Evolutionary conservation across 148 eudicot genomes (phyloP).

Genomic region (Amaranthus cruentus): DNA sequence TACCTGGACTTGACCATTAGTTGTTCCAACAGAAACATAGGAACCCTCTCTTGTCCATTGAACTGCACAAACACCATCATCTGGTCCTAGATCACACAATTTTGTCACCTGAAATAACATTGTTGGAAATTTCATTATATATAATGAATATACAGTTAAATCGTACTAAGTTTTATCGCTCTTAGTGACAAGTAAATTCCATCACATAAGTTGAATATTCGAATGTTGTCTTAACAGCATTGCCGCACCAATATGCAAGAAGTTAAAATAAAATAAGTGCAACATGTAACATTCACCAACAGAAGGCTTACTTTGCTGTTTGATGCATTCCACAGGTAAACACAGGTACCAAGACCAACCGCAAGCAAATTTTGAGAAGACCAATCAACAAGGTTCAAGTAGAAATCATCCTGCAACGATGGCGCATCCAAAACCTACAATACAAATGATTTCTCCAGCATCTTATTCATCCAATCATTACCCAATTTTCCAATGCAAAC

Average conservation of each 20-base stretch:
- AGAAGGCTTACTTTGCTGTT: slow-evolving; percentile 62
- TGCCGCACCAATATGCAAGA: neutral
- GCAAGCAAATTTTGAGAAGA: slow-evolving; percentile 93
- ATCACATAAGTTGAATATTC: too few species aligned
- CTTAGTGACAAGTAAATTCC: too few species aligned
- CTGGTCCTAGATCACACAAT: slow-evolving; percentile 88
- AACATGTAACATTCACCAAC: neutral
- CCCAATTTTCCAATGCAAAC: neutral
- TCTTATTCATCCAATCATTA: neutral
- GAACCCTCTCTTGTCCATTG: slow-evolving; percentile 99
- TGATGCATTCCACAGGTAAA: slow-evolving; percentile 92
- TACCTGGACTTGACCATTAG: slow-evolving; percentile 91
- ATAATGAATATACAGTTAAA: too few species aligned
- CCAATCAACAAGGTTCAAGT: slow-evolving; percentile 94
- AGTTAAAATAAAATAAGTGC: neutral
- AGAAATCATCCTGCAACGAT: slow-evolving; percentile 91
- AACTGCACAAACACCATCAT: slow-evolving; percentile 80
- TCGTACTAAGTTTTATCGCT: too few species aligned
- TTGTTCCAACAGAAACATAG: slow-evolving; percentile 83
- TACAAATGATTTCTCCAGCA: slow-evolving; percentile 2
- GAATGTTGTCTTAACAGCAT: too few species aligned
- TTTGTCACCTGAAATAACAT: slow-evolving; percentile 63
- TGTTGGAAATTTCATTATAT: neutral
- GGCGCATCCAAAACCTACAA: slow-evolving; percentile 97
- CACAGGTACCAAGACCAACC: slow-evolving; percentile 90